Conservation (phyloP, 106 monocot species). For the Dioscorea dumetorum region DNA sequence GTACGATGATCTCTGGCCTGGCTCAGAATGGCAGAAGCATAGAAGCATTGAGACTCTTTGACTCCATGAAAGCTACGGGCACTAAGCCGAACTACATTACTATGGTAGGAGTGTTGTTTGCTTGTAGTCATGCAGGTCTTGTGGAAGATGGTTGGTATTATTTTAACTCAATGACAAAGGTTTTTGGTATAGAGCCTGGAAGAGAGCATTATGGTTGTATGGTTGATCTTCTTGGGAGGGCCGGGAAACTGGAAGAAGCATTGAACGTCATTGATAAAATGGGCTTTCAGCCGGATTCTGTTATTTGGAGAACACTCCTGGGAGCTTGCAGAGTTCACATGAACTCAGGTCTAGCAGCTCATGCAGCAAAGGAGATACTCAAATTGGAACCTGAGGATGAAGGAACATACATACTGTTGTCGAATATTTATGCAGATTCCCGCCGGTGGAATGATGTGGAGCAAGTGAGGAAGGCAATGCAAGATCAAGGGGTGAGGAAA, state of each 20-base stretch:
- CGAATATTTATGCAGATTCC: conserved; percentile 57
- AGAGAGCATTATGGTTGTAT: conserved; percentile 76
- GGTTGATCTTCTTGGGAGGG: conserved; percentile 62
- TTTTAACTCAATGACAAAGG: conserved; percentile 43
- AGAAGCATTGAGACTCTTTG: conserved; percentile 46
- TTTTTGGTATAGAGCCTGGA: conserved; percentile 42
- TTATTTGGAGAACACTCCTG: conserved; percentile 69
- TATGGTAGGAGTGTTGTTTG: conserved; percentile 64
- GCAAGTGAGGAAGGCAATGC: conserved; percentile 47
- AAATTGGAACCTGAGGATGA: conserved; percentile 61
- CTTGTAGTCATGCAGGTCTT: conserved; percentile 80
- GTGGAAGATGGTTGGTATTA: conserved; percentile 47
- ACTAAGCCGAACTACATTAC: conserved; percentile 56
- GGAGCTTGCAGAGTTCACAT: conserved; percentile 62
- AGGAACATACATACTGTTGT: conserved; percentile 51
- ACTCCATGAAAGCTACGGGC: conserved; percentile 30
- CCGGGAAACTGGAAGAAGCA: conserved; percentile 55
- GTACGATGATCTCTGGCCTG: conserved; percentile 72
- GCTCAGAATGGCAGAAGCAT: conserved; percentile 58
- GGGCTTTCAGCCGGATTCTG: conserved; percentile 31
- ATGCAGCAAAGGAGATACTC: conserved; percentile 49
- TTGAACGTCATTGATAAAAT: conserved; percentile 38
- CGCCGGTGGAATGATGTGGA: conserved; percentile 50
- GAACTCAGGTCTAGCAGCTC: conserved; percentile 26
- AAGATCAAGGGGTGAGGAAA: conserved; percentile 40